Evolutionary conservation across 768 basidiomycete species (phyloP).

Genomic region (Lentinula lateritia): DNA sequence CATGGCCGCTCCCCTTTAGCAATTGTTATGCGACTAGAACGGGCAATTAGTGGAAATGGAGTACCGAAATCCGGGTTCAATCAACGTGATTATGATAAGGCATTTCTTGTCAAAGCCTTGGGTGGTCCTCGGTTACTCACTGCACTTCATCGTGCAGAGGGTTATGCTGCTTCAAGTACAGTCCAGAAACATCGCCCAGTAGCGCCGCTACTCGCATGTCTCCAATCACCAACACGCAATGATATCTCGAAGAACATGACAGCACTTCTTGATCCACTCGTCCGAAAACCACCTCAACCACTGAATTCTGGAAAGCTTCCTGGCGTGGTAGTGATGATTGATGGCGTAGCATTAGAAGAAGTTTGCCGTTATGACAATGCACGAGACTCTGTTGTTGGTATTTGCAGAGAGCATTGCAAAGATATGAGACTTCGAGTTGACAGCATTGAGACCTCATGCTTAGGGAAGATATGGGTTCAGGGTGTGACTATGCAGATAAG

Average conservation of each 20-base stretch:
- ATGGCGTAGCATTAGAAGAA: conserved; percentile 1
- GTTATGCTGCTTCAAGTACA: not conserved
- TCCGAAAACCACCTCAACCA: not conserved
- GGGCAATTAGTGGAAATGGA: not conserved
- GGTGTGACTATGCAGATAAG: too few relatives aligned
- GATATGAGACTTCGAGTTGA: too few relatives aligned
- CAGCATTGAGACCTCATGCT: too few relatives aligned
- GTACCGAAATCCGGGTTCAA: not conserved
- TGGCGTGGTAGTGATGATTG: not conserved
- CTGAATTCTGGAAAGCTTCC: not conserved
- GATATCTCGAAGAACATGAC: not conserved
- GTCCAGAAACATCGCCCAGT: not conserved
- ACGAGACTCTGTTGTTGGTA: not conserved
- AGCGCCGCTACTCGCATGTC: not conserved
- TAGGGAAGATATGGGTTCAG: too few relatives aligned
- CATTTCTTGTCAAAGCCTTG: not conserved
- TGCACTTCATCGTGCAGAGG: not conserved
- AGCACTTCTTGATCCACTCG: not conserved
- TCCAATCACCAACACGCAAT: not conserved
- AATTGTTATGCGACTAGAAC: not conserved
- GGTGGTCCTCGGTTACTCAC: conserved; percentile 1
- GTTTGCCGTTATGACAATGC: not conserved
- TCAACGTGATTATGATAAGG: conserved; percentile 3
- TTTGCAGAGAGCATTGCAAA: conserved; percentile 1
- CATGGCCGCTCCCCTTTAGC: not conserved